Evolutionary conservation across 192 early-diverging fungal genomes (phyloP).

Genomic region (Entophlyctis luteolus): DNA sequence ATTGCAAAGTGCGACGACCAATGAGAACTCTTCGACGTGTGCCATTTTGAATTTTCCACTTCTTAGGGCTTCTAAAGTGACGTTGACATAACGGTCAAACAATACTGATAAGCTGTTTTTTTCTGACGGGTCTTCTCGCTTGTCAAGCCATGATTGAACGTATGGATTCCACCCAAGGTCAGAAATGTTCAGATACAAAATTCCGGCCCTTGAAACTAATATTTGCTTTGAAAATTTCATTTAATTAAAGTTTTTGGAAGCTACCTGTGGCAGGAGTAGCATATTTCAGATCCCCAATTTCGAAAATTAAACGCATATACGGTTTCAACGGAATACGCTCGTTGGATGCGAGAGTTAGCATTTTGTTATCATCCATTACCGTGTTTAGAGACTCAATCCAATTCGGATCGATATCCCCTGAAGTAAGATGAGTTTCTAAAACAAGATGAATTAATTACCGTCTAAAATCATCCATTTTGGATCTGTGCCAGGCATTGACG

Average conservation of each 20-base stretch:
- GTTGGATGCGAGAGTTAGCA: slow-evolving; percentile 61
- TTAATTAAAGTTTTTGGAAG: no score
- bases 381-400: slow-evolving; percentile 69
- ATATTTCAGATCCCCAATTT: slow-evolving; percentile 64
- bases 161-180: slow-evolving; percentile 67
- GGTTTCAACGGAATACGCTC: slow-evolving; percentile 66
- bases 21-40: slow-evolving; percentile 60
- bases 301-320: slow-evolving; percentile 63
- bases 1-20: slow-evolving; percentile 59
- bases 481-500: slow-evolving; percentile 52
- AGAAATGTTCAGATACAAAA: slow-evolving; percentile 58
- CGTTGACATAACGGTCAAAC: slow-evolving; percentile 61
- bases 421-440: background rate
- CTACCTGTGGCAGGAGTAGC: slow-evolving; percentile 69
- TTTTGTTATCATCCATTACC: slow-evolving; percentile 70
- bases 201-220: slow-evolving; percentile 68
- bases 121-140: slow-evolving; percentile 58
- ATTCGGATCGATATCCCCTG: slow-evolving; percentile 65
- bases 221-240: no score
- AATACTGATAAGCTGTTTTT: slow-evolving; percentile 56
- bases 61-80: slow-evolving; percentile 52
- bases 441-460: background rate
- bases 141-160: slow-evolving; percentile 65
- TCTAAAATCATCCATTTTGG: slow-evolving; percentile 63
- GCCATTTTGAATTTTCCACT: slow-evolving; percentile 61